Base-by-base conservation (phyloP, 805 yeast genomes). In the Brettanomyces anomalus region DNA sequence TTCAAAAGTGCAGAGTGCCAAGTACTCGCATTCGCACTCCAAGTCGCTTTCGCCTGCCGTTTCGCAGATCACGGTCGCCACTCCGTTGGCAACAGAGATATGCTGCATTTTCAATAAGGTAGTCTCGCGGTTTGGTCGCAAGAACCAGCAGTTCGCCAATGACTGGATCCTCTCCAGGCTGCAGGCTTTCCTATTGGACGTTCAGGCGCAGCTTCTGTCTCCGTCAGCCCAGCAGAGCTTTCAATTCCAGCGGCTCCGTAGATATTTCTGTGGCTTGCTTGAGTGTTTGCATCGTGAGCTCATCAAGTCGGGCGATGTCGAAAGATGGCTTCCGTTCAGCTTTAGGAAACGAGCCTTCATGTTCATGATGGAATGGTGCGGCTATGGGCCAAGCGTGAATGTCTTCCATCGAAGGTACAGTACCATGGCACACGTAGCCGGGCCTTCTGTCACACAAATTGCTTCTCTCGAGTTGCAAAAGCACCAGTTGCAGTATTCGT, bases 331-430 rank as follows among this genome's bases (percentile, higher is more conserved):
- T n/a, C 90, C 95, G 1, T 88, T 89, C 58, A 87, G 81, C 49
- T 90, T 88, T 2, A 68, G 96, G 42, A 78, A 84, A 26, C 82
- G 85, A 2, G 84, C 94, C 47, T 89, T 87, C 64, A 76, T 79
- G 37, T 82, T 76, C 53, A 66, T 93, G 44, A 89, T 85, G 50
- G 95, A 86, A 57, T 93, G 99, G 99, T 88, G 96, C 59, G 95
- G 95, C 0, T 78, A 77, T 60, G 97, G 97, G 3, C 80, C 76
- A 41, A 68, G 78, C 19, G 71, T 76, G 7, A 56, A 68, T 1
- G 55, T 79, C 2, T 75, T 87, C 3, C 78, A 77, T 26, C 83
- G 81, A 35, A 68, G 96, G 37, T 87, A 87, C 49, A 57, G 65
- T 4, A 51, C 62, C 1, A 81, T 81, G 77, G 68, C 77, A 15